Evolutionary conservation across 1,139 yeast species (phyloP), one percentile per base, ranked within the genome.

Genomic region (Sugiyamaella pinicola): DNA sequence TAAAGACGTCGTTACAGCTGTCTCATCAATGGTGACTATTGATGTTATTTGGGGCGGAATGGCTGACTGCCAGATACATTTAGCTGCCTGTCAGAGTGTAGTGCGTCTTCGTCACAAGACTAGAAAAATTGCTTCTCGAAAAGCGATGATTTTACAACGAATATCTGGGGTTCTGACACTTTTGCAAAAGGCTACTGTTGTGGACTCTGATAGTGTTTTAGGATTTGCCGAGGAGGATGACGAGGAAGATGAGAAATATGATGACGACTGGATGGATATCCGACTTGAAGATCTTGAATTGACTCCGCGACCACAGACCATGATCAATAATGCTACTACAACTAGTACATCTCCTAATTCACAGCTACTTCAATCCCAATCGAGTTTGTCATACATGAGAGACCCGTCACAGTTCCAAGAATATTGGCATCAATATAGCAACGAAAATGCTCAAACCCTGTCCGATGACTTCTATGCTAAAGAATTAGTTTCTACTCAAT

Each of bases 11-110:
- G 70, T 89, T 34, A 86, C 90, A 49, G 95, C 96, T 0, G 84
- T 88, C 18, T 76, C 89, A 71, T 84, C 95, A 2, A 87, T 89
- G 96, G 87, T 85, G 48, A 83, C 91, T 19, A 88, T 89, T 52
- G 96, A 89, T 70, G 84, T 87, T 53, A 93, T 87, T 7, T 86
- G 95, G 87, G 96, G 96, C 1, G 85, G 95, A 1, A 87, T 87
- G 95, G 85, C 85, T 56, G 95, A 87, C 61, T 87, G 96, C 61
- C 82, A 83, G 57, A 78, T 83, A 55, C 87, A 88, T 68, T 74
- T 89, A 53, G 79, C 82, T 50, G 83, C 90, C 64, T 87, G 96
- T 72, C 93, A 88, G 55, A 79, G 79, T 55, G 85, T 87, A 48
- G 85, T 89, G 29, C 78, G 80, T 40, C 80, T 83, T 60, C 82